phyloP scores from a whole-genome alignment of 148 eudicot species.

The Polygonum aviculare region DNA sequence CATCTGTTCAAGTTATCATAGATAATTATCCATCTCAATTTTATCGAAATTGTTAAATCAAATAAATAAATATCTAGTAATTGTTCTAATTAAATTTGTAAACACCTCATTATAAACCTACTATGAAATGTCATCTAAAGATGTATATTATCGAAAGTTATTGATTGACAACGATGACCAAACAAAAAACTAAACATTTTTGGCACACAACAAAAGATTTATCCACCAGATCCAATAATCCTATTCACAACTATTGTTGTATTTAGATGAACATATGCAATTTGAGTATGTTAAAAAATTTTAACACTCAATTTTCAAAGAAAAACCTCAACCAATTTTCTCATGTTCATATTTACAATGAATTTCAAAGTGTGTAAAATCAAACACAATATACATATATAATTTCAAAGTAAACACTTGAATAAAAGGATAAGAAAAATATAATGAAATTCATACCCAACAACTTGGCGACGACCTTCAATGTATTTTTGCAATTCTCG shows the following conservation, averaged over 20 bases:
- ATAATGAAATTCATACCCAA: constrained; percentile 27
- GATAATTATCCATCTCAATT: neutral
- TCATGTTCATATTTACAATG: neutral
- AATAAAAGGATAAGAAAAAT: neutral
- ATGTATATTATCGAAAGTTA: no score
- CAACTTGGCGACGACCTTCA: constrained; percentile 42
- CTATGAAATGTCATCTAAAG: no score
- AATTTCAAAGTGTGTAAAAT: neutral
- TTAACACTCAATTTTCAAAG: neutral
- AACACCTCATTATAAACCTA: no score
- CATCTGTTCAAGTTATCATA: constrained; percentile 27
- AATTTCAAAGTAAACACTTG: neutral
- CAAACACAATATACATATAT: neutral
- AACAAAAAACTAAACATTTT: neutral
- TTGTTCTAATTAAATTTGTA: no score
- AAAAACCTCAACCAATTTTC: neutral
- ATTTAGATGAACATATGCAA: neutral
- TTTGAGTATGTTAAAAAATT: neutral
- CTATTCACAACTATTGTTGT: neutral
- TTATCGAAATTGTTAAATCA: neutral
- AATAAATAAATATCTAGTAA: no score
- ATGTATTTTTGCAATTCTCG: constrained; percentile 36
- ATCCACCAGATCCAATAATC: neutral
- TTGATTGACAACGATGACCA: neutral
- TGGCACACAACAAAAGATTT: neutral